phyloP scores from a whole-genome alignment of 768 basidiomycete species.

The Tricholoma furcatifolium region DNA sequence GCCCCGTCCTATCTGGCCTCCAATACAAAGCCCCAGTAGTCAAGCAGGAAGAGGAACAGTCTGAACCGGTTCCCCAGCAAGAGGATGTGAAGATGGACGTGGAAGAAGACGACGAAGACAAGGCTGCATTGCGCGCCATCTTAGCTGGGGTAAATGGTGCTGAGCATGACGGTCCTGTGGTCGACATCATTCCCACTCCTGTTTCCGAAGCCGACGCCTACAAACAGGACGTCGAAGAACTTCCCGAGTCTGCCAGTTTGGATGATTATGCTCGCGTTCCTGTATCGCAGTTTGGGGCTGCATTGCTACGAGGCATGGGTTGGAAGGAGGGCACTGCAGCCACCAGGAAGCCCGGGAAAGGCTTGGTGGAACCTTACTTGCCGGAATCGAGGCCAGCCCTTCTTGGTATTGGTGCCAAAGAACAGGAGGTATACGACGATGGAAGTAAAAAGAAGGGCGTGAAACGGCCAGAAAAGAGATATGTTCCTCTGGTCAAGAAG shows the following conservation, averaged over 20 bases:
- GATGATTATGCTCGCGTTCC: constrained; percentile 92
- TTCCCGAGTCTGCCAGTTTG: constrained; percentile 73
- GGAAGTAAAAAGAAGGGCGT: constrained; percentile 53
- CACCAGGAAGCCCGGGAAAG: constrained; percentile 58
- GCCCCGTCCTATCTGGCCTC: constrained; percentile 68
- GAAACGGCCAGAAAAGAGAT: constrained; percentile 67
- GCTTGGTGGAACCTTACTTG: constrained; percentile 73
- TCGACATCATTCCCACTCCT: constrained; percentile 67
- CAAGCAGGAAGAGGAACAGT: constrained; percentile 26
- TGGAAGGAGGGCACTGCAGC: constrained; percentile 86
- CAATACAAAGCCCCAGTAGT: constrained; percentile 44
- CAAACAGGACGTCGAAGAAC: constrained; percentile 76
- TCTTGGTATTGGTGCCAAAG: constrained; percentile 93
- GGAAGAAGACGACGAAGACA: constrained; percentile 68
- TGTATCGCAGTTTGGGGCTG: constrained; percentile 89
- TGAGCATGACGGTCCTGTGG: constrained; percentile 35
- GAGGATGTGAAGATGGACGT: constrained; percentile 31
- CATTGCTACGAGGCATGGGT: constrained; percentile 94
- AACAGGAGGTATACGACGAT: constrained; percentile 70
- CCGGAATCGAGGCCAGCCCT: constrained; percentile 83
- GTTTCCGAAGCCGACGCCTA: constrained; percentile 82
- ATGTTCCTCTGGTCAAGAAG: constrained; percentile 78
- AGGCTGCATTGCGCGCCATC: constrained; percentile 77
- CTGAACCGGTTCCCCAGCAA: constrained; percentile 12
- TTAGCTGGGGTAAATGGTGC: constrained; percentile 53